Evolutionary conservation across 2,329 filamentous ascomycete species (phyloP).

Genomic region (Epichloe brachyelytri): DNA sequence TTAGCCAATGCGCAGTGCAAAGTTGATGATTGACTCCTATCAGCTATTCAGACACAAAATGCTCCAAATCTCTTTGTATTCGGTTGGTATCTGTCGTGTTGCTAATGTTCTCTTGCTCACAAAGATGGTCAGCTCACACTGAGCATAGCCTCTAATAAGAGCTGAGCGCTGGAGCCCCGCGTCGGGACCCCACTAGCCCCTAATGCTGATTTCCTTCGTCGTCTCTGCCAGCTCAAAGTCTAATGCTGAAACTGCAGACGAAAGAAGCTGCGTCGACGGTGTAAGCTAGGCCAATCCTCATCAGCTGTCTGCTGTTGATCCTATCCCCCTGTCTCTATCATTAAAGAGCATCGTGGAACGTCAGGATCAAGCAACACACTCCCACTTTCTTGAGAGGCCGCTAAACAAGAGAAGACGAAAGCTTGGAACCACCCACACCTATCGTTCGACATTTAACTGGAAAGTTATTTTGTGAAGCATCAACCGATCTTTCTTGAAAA

Average conservation of each 20-base stretch:
- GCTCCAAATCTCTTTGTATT: no score
- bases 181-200: neutral
- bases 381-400: neutral
- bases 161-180: neutral
- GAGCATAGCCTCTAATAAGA: neutral
- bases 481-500: conserved; percentile 2
- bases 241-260: neutral
- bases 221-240: neutral
- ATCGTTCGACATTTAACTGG: neutral
- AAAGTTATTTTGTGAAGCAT: neutral
- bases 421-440: neutral
- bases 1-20: no score
- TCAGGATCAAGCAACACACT: neutral
- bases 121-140: neutral
- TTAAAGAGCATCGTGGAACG: neutral
- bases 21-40: no score
- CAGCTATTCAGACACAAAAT: no score
- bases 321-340: no score
- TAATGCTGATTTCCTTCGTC: neutral
- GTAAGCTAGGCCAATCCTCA: no score
- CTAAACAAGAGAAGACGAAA: neutral
- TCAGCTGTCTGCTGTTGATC: neutral
- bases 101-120: no score
- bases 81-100: no score
- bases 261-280: neutral